Percentiles rank a stretch among this genome's conserved stretches.
Evolutionary conservation across 306 rosid species (phyloP).

Genomic region (Echinosophora koreensis): DNA sequence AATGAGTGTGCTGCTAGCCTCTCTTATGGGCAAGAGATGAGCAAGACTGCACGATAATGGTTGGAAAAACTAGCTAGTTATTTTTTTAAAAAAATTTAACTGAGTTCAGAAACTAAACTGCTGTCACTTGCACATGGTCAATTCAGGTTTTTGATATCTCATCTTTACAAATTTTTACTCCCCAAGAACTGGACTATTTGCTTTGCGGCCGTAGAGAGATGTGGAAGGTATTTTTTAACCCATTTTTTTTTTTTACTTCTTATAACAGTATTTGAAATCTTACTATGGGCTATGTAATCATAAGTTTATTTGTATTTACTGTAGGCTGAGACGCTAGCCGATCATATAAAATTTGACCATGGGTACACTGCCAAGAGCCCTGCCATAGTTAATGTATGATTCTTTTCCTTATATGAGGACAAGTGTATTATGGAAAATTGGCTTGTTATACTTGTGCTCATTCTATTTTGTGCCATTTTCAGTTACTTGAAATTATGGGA

Average conservation of each 20-base stretch:
- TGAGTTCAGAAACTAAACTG: conserved; percentile 24
- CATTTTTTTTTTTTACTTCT: neutral
- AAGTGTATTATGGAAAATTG: conserved; percentile 27
- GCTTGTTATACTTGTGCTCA: conserved; percentile 37
- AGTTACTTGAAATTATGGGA: conserved; percentile 97
- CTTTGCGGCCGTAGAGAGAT: conserved; percentile 96
- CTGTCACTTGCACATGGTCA: conserved; percentile 21
- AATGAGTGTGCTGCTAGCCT: neutral
- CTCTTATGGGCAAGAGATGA: neutral
- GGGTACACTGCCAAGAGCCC: conserved; percentile 98
- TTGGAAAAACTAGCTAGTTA: conserved; percentile 14
- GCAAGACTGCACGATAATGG: conserved; percentile 4
- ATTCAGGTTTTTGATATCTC: conserved; percentile 89
- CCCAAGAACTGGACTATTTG: conserved; percentile 89
- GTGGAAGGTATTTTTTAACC: conserved; percentile 77
- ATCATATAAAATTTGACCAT: conserved; percentile 97
- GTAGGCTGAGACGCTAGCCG: conserved; percentile 91
- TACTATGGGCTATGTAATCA: neutral
- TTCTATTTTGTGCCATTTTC: conserved; percentile 45
- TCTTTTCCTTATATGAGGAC: conserved; percentile 2
- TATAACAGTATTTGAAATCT: conserved; percentile 29
- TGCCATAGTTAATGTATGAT: conserved; percentile 83
- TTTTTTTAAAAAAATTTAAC: conserved; percentile 4
- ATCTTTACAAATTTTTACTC: conserved; percentile 86
- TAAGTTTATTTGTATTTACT: conserved; percentile 26